A percentile compares a stretch with the other conserved stretches of the same genome.
phyloP scores from a whole-genome alignment of 192 early-diverging fungal genomes.

The Chytriomyces sp. region DNA sequence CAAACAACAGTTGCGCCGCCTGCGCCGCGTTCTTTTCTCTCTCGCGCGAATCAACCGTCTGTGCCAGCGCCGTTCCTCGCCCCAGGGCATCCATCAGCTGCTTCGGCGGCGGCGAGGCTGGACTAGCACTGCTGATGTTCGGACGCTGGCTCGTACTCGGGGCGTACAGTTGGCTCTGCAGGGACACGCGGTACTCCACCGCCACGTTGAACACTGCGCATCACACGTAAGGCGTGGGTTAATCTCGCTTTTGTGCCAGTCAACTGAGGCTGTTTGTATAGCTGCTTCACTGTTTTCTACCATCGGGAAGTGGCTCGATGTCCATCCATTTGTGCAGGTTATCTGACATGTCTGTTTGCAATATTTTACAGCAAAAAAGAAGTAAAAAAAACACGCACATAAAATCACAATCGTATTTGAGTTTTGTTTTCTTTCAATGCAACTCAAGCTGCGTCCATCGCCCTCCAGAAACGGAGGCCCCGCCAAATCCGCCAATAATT shows the following conservation, averaged over 20 bases:
- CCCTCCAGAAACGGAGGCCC: conserved; percentile 2
- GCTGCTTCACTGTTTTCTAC: background rate
- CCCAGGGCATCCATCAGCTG: background rate
- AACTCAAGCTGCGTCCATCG: conserved; percentile 29
- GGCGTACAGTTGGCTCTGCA: background rate
- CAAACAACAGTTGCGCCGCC: conserved; percentile 15
- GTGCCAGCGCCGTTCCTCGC: background rate
- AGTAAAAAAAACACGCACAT: background rate
- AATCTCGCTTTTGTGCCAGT: background rate
- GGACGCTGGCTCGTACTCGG: background rate
- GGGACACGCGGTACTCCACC: too few relatives aligned
- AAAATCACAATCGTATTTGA: background rate
- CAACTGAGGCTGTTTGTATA: background rate
- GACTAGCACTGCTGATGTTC: background rate
- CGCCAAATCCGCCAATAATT: conserved; percentile 5
- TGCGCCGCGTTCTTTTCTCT: background rate
- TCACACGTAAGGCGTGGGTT: background rate
- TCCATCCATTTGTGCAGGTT: background rate
- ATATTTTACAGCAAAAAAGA: background rate
- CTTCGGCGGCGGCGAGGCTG: background rate
- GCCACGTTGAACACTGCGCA: background rate
- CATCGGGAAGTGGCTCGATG: background rate
- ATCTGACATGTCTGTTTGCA: background rate
- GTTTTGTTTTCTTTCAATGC: background rate
- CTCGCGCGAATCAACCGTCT: background rate